A percentile compares a stretch with the other conserved stretches of the same genome.
These are phyloP conservation scores for Saccharomyces mikatae DNA, from an alignment of 805 yeast genomes.

Conservation along the genomic window DNA sequence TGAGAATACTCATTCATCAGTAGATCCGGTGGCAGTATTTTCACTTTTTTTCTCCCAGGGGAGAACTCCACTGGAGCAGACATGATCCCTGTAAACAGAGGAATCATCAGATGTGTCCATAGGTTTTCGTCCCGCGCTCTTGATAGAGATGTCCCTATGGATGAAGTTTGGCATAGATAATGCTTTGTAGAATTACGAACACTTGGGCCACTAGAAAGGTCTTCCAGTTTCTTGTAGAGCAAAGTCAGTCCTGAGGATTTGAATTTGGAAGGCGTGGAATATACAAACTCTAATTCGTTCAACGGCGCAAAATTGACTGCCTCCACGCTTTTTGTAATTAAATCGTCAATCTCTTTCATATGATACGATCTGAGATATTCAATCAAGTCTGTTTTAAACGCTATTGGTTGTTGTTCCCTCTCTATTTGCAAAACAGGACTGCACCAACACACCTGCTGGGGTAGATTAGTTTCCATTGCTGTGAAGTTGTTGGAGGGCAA, in stretches of 20 bases:
- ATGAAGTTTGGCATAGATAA: conserved; percentile 31
- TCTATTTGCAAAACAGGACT: conserved; percentile 37
- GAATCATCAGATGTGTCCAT: conserved; percentile 23
- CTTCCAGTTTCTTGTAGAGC: neutral
- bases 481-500: conserved; percentile 57
- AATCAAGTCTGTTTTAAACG: conserved; percentile 40
- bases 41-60: neutral
- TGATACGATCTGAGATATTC: conserved; percentile 41
- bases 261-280: conserved; percentile 45
- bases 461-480: conserved; percentile 42
- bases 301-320: conserved; percentile 40
- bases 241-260: conserved; percentile 5
- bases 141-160: conserved; percentile 21
- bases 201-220: neutral
- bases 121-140: conserved; percentile 12
- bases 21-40: conserved; percentile 2
- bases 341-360: conserved; percentile 18
- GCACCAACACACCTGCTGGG: conserved; percentile 62
- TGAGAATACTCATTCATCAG: conserved; percentile 1
- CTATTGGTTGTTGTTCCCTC: neutral
- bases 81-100: conserved; percentile 10
- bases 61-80: neutral
- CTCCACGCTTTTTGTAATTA: conserved; percentile 26
- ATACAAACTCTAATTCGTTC: conserved; percentile 42
- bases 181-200: conserved; percentile 8